Conservation (phyloP, 805 yeast species). For the Martiniozyma abietophila region DNA sequence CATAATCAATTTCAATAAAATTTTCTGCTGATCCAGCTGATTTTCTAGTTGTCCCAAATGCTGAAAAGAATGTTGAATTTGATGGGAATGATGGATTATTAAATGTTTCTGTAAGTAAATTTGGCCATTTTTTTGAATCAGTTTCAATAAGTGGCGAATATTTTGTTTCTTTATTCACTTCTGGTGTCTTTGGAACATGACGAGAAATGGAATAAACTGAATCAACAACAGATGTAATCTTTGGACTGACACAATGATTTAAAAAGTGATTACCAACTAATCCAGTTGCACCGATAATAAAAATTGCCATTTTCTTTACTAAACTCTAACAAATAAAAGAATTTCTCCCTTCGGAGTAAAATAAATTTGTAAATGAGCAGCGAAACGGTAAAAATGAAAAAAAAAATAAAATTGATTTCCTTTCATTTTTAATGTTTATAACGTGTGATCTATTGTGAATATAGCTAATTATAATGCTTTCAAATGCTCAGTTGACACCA, state of each 20-base stretch:
- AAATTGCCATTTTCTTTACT: slow-evolving; percentile 12
- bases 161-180: slow-evolving; percentile 5
- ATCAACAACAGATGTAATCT: slow-evolving; percentile 27
- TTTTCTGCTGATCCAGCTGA: slow-evolving; percentile 65
- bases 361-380: background rate
- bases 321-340: too few relatives aligned
- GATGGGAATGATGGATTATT: slow-evolving; percentile 21
- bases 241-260: slow-evolving; percentile 32
- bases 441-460: too few relatives aligned
- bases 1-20: slow-evolving; percentile 67
- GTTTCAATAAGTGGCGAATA: slow-evolving; percentile 30
- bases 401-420: background rate
- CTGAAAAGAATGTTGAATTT: slow-evolving; percentile 44
- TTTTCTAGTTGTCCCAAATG: slow-evolving; percentile 68
- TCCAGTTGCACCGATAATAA: slow-evolving; percentile 70
- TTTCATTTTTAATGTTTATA: too few relatives aligned
- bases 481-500: background rate
- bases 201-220: slow-evolving; percentile 45
- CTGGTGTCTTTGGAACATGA: slow-evolving; percentile 31
- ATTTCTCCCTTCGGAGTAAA: too few relatives aligned
- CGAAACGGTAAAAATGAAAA: background rate
- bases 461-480: too few relatives aligned
- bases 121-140: slow-evolving; percentile 45
- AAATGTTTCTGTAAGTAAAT: slow-evolving; percentile 26
- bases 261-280: slow-evolving; percentile 57